phyloP scores from a whole-genome alignment of 2,329 filamentous ascomycete genomes.

The Paecilomyces variotii region DNA sequence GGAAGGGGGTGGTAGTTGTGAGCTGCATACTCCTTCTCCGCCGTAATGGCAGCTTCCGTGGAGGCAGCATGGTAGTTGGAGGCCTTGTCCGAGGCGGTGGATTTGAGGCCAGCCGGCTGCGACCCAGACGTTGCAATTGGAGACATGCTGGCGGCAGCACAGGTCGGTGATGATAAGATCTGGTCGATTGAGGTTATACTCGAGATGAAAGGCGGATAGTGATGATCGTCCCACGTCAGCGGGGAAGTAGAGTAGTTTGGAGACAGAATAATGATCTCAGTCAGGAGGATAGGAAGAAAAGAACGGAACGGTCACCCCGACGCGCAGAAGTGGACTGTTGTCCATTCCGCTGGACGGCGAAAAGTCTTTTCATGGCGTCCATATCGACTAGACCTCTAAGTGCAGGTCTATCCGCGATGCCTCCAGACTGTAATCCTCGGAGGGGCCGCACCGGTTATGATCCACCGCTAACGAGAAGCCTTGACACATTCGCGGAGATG shows the following conservation, averaged over 20 bases:
- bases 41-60: conserved; percentile 67
- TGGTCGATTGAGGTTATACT: neutral
- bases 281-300: conserved; percentile 2
- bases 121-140: conserved; percentile 14
- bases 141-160: conserved; percentile 8
- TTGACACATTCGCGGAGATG: neutral
- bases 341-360: conserved; percentile 1
- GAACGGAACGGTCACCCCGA: neutral
- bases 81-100: conserved; percentile 30
- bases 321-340: neutral
- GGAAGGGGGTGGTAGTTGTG: conserved; percentile 99
- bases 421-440: neutral
- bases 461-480: neutral
- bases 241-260: neutral
- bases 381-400: conserved; percentile 24
- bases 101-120: conserved; percentile 15
- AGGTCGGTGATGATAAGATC: neutral
- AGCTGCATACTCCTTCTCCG: conserved; percentile 77
- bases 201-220: neutral
- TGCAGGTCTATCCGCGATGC: conserved; percentile 20
- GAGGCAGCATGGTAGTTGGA: conserved; percentile 65
- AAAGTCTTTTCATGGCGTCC: neutral
- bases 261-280: neutral
- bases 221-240: neutral
- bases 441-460: neutral